A percentile compares a stretch with the other conserved stretches of the same genome.
Conservation (phyloP, 306 rosid species). For the Cucurbita argyrosperma region DNA sequence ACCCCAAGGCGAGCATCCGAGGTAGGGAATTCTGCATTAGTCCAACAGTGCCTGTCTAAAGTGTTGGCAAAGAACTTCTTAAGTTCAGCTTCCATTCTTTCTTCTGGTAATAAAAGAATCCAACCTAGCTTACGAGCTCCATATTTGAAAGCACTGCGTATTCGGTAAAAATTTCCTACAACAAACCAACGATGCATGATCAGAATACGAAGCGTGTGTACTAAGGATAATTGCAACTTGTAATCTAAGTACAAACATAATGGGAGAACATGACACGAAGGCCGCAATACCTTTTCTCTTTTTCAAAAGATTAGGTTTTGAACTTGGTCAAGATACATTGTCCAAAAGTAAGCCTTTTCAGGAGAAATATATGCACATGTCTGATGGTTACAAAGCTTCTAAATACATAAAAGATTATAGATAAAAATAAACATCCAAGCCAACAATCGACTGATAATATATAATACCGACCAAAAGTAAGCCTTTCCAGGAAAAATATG, state of each 20-base stretch:
- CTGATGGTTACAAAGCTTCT: background rate
- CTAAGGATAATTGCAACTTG: background rate
- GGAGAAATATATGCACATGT: background rate
- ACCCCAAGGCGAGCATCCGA: slow-evolving; percentile 5
- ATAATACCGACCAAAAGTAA: background rate
- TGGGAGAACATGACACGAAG: background rate
- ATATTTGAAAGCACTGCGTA: slow-evolving; percentile 74
- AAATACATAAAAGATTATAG: background rate
- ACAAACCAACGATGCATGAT: slow-evolving; percentile 13
- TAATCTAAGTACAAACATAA: background rate
- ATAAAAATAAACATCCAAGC: background rate
- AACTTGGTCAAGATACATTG: background rate
- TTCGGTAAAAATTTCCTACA: slow-evolving; percentile 69
- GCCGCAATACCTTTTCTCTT: background rate
- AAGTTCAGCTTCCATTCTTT: slow-evolving; percentile 50
- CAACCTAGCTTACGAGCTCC: slow-evolving; percentile 80
- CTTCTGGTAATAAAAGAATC: slow-evolving; percentile 50
- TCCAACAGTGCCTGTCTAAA: slow-evolving; percentile 44
- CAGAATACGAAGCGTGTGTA: background rate
- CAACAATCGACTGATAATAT: background rate
- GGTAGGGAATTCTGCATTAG: slow-evolving; percentile 12
- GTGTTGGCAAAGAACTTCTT: slow-evolving; percentile 48
- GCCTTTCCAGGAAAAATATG: background rate
- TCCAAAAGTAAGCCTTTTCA: background rate
- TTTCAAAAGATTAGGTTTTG: background rate